Conservation (phyloP, 768 basidiomycete genomes). For the Calocera cornea region DNA sequence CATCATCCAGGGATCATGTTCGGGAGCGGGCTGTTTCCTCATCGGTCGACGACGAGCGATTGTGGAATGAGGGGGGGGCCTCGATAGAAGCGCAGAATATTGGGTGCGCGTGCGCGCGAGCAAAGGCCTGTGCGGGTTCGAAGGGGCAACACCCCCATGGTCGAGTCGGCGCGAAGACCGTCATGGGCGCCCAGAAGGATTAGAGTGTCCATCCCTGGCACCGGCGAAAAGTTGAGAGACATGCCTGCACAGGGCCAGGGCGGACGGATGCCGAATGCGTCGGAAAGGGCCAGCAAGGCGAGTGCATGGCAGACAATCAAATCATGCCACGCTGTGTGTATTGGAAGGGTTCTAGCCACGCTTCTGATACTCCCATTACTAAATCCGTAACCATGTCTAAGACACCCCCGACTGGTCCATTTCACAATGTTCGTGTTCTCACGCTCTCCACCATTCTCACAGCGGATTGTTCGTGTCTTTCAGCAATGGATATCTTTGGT, state of each 20-base stretch:
- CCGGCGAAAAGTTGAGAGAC: constrained; percentile 2
- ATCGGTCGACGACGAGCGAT: constrained; percentile 1
- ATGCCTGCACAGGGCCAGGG: not conserved
- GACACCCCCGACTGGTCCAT: no score
- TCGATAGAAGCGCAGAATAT: not conserved
- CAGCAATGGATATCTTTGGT: not conserved
- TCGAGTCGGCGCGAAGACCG: not conserved
- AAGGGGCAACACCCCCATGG: no score
- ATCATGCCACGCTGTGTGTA: constrained; percentile 1
- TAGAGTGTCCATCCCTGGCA: constrained; percentile 1
- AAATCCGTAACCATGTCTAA: not conserved
- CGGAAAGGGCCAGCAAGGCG: not conserved
- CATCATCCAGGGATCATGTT: not conserved
- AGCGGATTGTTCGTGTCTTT: no score
- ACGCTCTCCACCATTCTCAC: no score
- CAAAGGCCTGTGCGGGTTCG: not conserved
- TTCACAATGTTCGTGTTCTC: no score
- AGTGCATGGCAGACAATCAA: not conserved
- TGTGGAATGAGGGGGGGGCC: not conserved
- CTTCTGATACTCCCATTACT: not conserved
- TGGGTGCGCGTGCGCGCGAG: not conserved
- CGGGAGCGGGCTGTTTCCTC: not conserved
- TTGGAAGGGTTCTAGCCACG: not conserved
- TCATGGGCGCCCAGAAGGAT: not conserved
- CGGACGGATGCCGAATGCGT: not conserved